A percentile compares a stretch with the other conserved stretches of the same genome.
These are phyloP conservation scores for Trametes polyzona DNA, from an alignment of 1,284 basidiomycete species.

Conservation along the genomic window DNA sequence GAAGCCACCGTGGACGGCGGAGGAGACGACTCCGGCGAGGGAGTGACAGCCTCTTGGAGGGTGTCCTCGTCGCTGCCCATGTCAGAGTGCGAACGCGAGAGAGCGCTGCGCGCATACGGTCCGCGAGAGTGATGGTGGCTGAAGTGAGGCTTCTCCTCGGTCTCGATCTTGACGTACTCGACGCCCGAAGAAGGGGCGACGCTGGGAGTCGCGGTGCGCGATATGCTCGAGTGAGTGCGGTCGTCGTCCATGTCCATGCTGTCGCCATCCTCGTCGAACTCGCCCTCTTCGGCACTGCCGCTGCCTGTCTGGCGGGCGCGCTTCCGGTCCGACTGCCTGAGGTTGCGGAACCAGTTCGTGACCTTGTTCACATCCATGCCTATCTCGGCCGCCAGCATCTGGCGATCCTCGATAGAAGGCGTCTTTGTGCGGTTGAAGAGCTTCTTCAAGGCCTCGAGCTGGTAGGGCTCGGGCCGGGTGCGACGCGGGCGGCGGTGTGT, in stretches of 20 bases:
- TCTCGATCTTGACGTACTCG: constrained; percentile 47
- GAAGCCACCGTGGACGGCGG: constrained; percentile 38
- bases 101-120: constrained; percentile 29
- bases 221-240: constrained; percentile 31
- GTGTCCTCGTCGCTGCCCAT: constrained; percentile 66
- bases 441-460: constrained; percentile 72
- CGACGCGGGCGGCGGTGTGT: constrained; percentile 47
- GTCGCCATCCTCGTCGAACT: constrained; percentile 30
- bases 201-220: constrained; percentile 32
- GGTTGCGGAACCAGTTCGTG: constrained; percentile 85
- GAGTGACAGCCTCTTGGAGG: constrained; percentile 71
- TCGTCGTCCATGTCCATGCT: constrained; percentile 36
- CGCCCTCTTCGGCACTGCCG: constrained; percentile 36
- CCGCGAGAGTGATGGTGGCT: constrained; percentile 19
- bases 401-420: constrained; percentile 79
- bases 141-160: constrained; percentile 18
- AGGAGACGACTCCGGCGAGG: constrained; percentile 61
- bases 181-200: constrained; percentile 29
- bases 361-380: constrained; percentile 82
- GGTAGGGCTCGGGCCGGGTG: constrained; percentile 76
- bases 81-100: constrained; percentile 46
- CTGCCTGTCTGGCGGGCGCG: constrained; percentile 39
- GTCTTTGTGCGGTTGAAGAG: constrained; percentile 68
- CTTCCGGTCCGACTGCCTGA: constrained; percentile 73
- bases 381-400: constrained; percentile 68